phyloP scores from a whole-genome alignment of 2,329 filamentous ascomycete species.

The Fusarium oxysporum region DNA sequence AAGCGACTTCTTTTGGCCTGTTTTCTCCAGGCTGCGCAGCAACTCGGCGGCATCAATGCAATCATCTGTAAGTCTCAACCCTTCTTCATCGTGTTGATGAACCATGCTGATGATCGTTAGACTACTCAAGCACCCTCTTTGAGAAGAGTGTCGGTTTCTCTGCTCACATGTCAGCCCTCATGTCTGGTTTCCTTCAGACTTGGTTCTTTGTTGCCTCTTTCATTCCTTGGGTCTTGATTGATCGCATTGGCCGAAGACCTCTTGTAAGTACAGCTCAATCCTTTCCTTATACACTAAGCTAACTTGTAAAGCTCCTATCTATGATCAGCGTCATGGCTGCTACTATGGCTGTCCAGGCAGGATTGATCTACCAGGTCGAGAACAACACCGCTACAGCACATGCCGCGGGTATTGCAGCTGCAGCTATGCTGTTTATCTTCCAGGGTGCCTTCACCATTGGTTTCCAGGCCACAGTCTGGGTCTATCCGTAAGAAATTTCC shows the following conservation, averaged over 20 bases:
- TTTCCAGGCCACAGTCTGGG: conserved; percentile 52
- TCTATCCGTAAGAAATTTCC: conserved; percentile 40
- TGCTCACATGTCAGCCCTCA: conserved; percentile 59
- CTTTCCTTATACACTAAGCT: background rate
- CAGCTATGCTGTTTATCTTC: conserved; percentile 56
- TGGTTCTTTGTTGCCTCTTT: conserved; percentile 56
- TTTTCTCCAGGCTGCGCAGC: conserved; percentile 53
- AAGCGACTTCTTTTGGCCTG: conserved; percentile 49
- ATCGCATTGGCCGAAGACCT: conserved; percentile 34
- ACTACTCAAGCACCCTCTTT: conserved; percentile 61
- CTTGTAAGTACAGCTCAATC: background rate
- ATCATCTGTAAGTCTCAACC: conserved; percentile 53
- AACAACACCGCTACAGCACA: conserved; percentile 48
- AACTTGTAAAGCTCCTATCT: conserved; percentile 48
- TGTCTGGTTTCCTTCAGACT: conserved; percentile 65
- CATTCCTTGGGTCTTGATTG: conserved; percentile 49
- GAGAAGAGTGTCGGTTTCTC: conserved; percentile 57
- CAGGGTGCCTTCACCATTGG: conserved; percentile 56
- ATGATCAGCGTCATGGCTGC: conserved; percentile 55
- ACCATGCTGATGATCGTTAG: background rate
- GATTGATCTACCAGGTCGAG: conserved; percentile 55
- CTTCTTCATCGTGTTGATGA: accelerated
- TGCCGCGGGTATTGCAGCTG: conserved; percentile 53
- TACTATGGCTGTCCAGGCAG: conserved; percentile 56
- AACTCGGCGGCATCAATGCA: conserved; percentile 62